phyloP scores from a whole-genome alignment of 73 alveolate genomes.

The Paramecium tetraurelia region DNA sequence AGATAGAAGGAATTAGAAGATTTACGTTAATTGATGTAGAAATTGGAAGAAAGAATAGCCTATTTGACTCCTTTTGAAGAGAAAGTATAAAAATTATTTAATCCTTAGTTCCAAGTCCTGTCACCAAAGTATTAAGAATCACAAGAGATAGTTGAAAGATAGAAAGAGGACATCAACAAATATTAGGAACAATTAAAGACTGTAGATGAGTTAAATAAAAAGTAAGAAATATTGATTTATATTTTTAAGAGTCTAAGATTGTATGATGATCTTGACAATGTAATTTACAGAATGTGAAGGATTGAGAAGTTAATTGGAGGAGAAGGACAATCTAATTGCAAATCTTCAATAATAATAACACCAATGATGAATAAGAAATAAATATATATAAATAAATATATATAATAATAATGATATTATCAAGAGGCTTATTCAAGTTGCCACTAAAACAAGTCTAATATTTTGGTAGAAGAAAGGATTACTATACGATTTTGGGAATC shows the following conservation, averaged over 20 bases:
- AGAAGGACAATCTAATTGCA: neutral
- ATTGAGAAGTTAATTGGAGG: neutral
- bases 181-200: neutral
- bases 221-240: neutral
- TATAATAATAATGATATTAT: neutral
- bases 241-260: neutral
- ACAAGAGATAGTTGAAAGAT: neutral
- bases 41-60: neutral
- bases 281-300: constrained; percentile 20
- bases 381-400: neutral
- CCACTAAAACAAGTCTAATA: neutral
- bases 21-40: neutral
- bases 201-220: neutral
- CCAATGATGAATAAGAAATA: neutral
- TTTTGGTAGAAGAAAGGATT: neutral
- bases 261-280: neutral
- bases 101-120: neutral
- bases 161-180: neutral
- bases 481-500: neutral
- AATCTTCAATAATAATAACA: neutral
- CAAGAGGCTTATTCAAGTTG: neutral
- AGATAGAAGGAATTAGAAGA: constrained; percentile 8
- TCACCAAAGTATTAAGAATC: neutral
- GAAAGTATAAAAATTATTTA: neutral
- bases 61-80: constrained; percentile 48